Evolutionary conservation across 2,329 filamentous ascomycete species (phyloP), one percentile per base, ranked within the genome.

Genomic region (Aspergillus versicolor): DNA sequence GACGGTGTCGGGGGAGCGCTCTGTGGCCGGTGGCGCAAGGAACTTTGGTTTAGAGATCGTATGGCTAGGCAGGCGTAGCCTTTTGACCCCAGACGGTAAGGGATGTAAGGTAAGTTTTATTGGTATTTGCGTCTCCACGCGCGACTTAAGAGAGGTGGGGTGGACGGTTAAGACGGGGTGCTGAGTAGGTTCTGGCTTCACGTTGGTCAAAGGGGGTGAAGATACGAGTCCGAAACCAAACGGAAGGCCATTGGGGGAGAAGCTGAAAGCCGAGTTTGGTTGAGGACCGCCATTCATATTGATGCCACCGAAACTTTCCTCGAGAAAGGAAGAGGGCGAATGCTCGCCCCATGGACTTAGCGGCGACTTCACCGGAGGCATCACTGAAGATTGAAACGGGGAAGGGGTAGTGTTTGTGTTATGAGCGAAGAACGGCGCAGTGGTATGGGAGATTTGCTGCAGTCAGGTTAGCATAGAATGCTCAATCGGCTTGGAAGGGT

Each of bases 1-100:
- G 30, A 93, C 81, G 56, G 85, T 92, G 63, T 95, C 91, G 6
- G 88, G 81, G 2, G 84, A 82, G 34, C 83, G 84, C 49, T 85
- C 82, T 3, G 87, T 83, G 2, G 82, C 74, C 2, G 88, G 85
- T 67, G 92, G 95, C 3, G 90, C 86, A 44, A 96, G 82, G 22
- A 96, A 82, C 74, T 97, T 97, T 6, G 92, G 90, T 72, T 97
- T 97, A 19, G 92, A 94, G 54, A 99, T 94, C 1, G 91, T 95
- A 70, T 97, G 88, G 3, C 88, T 86, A 4, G 93, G 94, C 15
- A 99, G 83, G 68, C 95, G 92, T 50, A 97, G 78, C 70, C 88
- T 91, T 62, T 88, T 90, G 56, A 92, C 85, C 11, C 89, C 88
- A 0, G 82, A 77, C 1, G 92, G 92, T 46, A 96, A 79, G 19